Base-by-base conservation (phyloP, 495 filamentous ascomycete species). In the Pseudomonodictys pantanalensis region DNA sequence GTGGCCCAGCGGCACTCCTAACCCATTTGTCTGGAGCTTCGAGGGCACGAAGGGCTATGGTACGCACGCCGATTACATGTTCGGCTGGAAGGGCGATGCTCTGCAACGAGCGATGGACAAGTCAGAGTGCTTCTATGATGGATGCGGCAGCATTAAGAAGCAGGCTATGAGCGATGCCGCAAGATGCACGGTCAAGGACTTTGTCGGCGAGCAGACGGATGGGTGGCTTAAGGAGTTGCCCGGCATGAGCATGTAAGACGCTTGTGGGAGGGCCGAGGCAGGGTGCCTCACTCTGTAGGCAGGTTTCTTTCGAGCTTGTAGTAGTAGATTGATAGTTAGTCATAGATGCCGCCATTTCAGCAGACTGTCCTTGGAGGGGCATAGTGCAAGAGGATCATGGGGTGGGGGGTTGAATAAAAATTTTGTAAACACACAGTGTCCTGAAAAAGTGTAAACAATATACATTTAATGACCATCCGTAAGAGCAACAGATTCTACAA, bases 1-100 rank as follows among this genome's bases (percentile, higher is more conserved):
- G 60, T 63, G 60, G 60, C 60, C 60, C 20, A 53, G 26, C 10
- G 48, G 52, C 45, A 53, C 53, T 18, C 26, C 42, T 7, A 52
- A 63, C 26, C 60, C 60, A 1, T 63, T 57, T 26, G 43, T 56
- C 17, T 17, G 56, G 4, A 44, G 42, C 24, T 59, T 25, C 12
- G 61, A 46, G 23, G 56, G 52, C 33, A 25, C 28, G 1, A 43
- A 49, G 18, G 61, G 61, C 38, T 60, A 35, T 15, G 32, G 32
- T 7, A 35, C 32, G 7, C 32, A 35, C 32, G 32, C 32, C 32
- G 32, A 35, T 35, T 35, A 35, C 32, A 35, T 35, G 32, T 35
- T 35, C 32, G 32, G 32, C 8, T 35, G 32, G 32, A 35, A 35
- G 15, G 32, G 32, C 7, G 32, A 65, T 45, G 9, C 39, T 18